phyloP scores from a whole-genome alignment of 768 basidiomycete genomes.

The Xerocomus potaroensis region DNA sequence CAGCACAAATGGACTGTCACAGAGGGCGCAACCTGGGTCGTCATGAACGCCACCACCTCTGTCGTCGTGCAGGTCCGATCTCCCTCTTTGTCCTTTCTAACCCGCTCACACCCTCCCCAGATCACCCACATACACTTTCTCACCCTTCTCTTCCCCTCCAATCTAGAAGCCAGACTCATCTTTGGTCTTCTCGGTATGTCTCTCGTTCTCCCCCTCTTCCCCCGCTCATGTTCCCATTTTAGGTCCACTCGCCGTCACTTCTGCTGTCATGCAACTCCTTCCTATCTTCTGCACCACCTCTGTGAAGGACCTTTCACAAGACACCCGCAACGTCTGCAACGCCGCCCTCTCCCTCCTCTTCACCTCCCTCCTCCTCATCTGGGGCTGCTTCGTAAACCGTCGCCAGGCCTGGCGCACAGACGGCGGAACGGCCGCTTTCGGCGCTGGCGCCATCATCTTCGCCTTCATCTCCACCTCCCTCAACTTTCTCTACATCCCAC shows the following conservation, averaged over 20 bases:
- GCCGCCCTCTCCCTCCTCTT: constrained; percentile 95
- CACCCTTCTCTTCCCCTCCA: constrained; percentile 90
- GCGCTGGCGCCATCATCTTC: constrained; percentile 76
- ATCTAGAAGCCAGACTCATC: constrained; percentile 82
- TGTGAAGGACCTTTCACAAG: constrained; percentile 57
- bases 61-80: constrained; percentile 76
- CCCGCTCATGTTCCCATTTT: background rate
- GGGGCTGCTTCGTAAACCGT: constrained; percentile 90
- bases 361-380: constrained; percentile 82
- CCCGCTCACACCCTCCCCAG: constrained; percentile 40
- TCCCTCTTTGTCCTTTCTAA: background rate
- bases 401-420: constrained; percentile 93
- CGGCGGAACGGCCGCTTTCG: constrained; percentile 94
- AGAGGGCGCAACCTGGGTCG: constrained; percentile 73
- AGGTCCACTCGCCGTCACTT: constrained; percentile 83
- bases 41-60: constrained; percentile 83
- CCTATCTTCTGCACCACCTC: constrained; percentile 43
- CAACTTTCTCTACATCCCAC: constrained; percentile 83
- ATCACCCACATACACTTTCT: constrained; percentile 98
- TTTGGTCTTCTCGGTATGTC: constrained; percentile 71
- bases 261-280: constrained; percentile 80
- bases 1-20: constrained; percentile 53
- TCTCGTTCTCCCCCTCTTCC: background rate
- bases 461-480: constrained; percentile 79
- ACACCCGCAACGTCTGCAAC: constrained; percentile 91